Evolutionary conservation across 495 filamentous ascomycete species (phyloP).

Genomic region (Aspergillus diversus): DNA sequence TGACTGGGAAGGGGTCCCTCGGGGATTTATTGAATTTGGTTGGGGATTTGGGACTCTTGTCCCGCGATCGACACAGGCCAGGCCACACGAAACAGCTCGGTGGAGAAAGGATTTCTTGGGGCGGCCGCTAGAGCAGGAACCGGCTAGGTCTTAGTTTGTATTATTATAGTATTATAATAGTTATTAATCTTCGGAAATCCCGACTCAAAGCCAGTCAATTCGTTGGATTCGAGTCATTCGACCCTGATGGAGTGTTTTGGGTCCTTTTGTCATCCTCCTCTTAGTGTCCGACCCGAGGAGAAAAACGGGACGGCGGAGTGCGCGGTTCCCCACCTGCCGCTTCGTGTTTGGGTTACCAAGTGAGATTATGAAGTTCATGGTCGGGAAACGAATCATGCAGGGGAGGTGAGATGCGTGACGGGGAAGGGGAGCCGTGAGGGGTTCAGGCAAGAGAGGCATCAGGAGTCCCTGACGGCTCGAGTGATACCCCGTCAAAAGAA

Average conservation of each 20-base stretch:
- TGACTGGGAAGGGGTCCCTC: too few species aligned
- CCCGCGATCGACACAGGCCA: slow-evolving; percentile 4
- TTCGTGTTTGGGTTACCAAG: neutral
- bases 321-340: neutral
- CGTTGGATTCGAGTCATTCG: too few species aligned
- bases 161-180: neutral
- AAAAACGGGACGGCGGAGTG: neutral
- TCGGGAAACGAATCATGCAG: neutral
- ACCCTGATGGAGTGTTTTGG: neutral
- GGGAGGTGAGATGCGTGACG: neutral
- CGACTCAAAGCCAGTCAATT: too few species aligned
- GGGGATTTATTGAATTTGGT: too few species aligned
- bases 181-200: too few species aligned
- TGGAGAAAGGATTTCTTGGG: neutral
- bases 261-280: neutral
- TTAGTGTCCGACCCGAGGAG: too few species aligned
- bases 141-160: neutral
- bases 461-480: too few species aligned
- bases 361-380: neutral
- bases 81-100: neutral
- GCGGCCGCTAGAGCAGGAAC: slow-evolving; percentile 2
- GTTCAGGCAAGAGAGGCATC: neutral
- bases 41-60: neutral
- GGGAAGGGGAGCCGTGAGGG: neutral
- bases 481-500: neutral